A percentile compares a stretch with the other conserved stretches of the same genome.
phyloP scores from a whole-genome alignment of 1,284 basidiomycete species.

The Takashimella koratensis region DNA sequence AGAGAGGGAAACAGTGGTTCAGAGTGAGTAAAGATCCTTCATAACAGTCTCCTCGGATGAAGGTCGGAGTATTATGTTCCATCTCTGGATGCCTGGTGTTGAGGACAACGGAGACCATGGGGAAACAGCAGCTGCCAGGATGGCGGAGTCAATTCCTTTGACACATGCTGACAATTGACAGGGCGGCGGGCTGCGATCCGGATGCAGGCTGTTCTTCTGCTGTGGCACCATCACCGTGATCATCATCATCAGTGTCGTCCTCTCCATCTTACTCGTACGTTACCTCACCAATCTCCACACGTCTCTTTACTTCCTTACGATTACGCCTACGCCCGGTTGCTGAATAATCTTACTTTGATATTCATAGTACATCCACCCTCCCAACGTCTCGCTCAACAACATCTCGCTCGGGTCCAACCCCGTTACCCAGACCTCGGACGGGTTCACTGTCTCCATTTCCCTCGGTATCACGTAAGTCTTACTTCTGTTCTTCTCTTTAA shows the following conservation, averaged over 20 bases:
- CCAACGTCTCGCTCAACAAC: conserved; percentile 62
- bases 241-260: conserved; percentile 63
- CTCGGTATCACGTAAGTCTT: conserved; percentile 63
- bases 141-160: too few relatives aligned
- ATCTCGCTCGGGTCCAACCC: conserved; percentile 52
- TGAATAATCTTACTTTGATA: too few relatives aligned
- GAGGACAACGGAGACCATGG: too few relatives aligned
- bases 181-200: conserved; percentile 42
- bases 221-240: conserved; percentile 49
- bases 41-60: too few relatives aligned
- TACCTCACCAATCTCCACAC: neutral
- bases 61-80: neutral
- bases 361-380: conserved; percentile 71
- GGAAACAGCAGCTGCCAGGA: too few relatives aligned
- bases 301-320: too few relatives aligned
- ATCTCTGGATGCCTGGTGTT: neutral
- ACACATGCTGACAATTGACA: conserved; percentile 13
- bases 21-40: conserved; percentile 29
- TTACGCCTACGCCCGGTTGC: too few relatives aligned
- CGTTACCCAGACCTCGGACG: conserved; percentile 37
- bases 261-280: conserved; percentile 68
- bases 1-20: conserved; percentile 47
- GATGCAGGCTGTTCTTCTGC: conserved; percentile 47
- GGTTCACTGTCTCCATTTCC: conserved; percentile 62
- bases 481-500: neutral